Evolutionary conservation across 805 yeast genomes (phyloP), one percentile per base, ranked within the genome.

Genomic region (Allodekkera sacchari): DNA sequence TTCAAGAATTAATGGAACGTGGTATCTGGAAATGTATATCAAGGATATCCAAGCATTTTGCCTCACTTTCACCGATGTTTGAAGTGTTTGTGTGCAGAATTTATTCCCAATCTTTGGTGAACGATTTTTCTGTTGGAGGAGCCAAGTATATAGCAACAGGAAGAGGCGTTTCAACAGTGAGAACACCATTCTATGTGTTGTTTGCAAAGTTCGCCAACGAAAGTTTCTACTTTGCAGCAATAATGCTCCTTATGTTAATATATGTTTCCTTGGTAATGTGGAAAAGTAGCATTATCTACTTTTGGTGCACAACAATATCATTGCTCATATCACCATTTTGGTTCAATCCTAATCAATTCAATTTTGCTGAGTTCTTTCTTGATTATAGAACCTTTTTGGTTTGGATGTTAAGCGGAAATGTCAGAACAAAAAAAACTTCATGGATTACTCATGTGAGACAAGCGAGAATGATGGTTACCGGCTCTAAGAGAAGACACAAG

Each of bases 61-160:
- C 68, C 12, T 81, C 88, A 1, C 59, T 80, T 23, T 80, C 92
- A 1, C 88, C 89, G 27, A 57, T 81, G 45, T 83, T 83, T 47
- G 94, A 83, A 51, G 76, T 82, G 5, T 83, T 83, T 58, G 83
- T 77, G 15, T 82, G 87, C 46, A 77, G 78, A 44, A 73, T 81
- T 7, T 83, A 83, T 51, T 77, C 89, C 3, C 73, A 76, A 30
- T 73, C 89, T 0, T 63, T 83, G 51, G 60, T 69, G 26, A 75
- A 72, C 40, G 87, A 82, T 55, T 56, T 83, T 42, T 60, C 81
- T 9, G 64, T 79, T 37, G 92, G 94, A 31, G 92, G 89, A 41
- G 94, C 94, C 3, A 66, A 75, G 47, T 83, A 83, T 57, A 78
- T 82, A 47, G 77, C 88, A 2, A 83, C 92, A 1, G 92, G 92